Evolutionary conservation across 1,284 basidiomycete genomes (phyloP), one percentile per base, ranked within the genome.

Genomic region (Apiotrichum laibachii): DNA sequence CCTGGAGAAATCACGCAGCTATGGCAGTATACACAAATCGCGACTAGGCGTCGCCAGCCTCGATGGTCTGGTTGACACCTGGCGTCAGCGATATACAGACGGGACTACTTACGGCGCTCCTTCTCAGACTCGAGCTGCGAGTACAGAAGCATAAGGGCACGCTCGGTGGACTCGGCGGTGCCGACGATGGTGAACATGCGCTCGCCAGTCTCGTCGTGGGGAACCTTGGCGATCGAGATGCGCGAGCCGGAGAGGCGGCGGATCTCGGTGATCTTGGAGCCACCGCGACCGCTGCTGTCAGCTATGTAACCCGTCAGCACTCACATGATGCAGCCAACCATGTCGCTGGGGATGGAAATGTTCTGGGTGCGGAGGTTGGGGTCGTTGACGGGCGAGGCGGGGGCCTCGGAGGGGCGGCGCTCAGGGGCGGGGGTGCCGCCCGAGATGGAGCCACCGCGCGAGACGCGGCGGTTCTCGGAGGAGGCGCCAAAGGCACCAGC

Each of bases 111-210:
- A 71, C 92, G 83, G 76, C 91, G 84, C 80, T 93, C 90, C 82
- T 95, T 95, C 84, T 95, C 92, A 73, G 87, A 92, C 81, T 96
- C 93, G 68, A 96, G 82, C 77, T 95, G 92, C 73, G 96, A 95
- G 82, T 99, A 99, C 61, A 99, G 84, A 65, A 99, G 81, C 84
- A 95, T 98, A 56, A 99, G 82, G 2, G 95, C 95, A 80, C 94
- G 93, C 81, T 96, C 94, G 75, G 93, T 94, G 65, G 91, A 89
- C 80, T 97, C 94, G 53, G 92, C 89, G 7, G 93, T 94, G 59
- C 95, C 95, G 61, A 97, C 85, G 75, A 99, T 98, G 61, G 96
- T 97, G 81, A 99, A 99, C 94, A 99, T 97, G 69, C 95, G 85
- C 81, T 99, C 95, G 68, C 95, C 95, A 53, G 92, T 93, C 73